Conservation (phyloP, 169 alveolate genomes). For the Plasmodium sp. region DNA sequence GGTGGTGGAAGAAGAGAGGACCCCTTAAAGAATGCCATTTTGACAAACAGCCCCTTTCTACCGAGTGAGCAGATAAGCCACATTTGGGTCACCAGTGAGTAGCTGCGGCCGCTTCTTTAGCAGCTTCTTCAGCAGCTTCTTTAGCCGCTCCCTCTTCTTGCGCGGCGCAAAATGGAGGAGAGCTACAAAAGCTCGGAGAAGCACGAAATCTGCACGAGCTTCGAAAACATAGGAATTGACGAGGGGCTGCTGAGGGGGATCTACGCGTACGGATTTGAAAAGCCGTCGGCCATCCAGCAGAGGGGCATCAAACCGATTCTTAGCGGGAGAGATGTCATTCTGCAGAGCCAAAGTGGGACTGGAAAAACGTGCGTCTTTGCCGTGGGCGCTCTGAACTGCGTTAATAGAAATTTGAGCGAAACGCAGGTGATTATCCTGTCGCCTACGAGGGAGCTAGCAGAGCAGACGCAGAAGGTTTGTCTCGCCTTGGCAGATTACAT, state of each 20-base stretch:
- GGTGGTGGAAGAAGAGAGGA: not conserved
- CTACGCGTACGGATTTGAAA: conserved; percentile 98
- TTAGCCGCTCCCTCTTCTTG: no score
- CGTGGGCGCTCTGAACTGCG: conserved; percentile 95
- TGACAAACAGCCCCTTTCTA: not conserved
- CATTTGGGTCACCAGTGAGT: not conserved
- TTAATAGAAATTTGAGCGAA: conserved; percentile 92
- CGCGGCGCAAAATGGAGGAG: conserved; percentile 11
- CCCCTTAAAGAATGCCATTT: not conserved
- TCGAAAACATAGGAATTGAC: conserved; percentile 95
- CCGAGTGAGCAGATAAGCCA: not conserved
- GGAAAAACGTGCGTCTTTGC: conserved; percentile 99
- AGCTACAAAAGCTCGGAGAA: conserved; percentile 41
- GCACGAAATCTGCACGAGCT: conserved; percentile 77
- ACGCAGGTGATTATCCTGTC: conserved; percentile 97
- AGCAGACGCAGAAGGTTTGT: conserved; percentile 95
- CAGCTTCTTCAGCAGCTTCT: no score
- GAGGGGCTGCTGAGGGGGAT: conserved; percentile 97
- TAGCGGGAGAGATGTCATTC: conserved; percentile 98
- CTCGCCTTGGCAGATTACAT: conserved; percentile 93
- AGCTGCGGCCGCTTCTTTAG: not conserved
- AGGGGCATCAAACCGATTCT: conserved; percentile 99
- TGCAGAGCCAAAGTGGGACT: conserved; percentile 99
- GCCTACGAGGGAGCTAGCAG: conserved; percentile 99
- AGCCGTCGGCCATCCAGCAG: conserved; percentile 99